phyloP scores from a whole-genome alignment of 352 stramenopile species.

The Phytopythium litorale region DNA sequence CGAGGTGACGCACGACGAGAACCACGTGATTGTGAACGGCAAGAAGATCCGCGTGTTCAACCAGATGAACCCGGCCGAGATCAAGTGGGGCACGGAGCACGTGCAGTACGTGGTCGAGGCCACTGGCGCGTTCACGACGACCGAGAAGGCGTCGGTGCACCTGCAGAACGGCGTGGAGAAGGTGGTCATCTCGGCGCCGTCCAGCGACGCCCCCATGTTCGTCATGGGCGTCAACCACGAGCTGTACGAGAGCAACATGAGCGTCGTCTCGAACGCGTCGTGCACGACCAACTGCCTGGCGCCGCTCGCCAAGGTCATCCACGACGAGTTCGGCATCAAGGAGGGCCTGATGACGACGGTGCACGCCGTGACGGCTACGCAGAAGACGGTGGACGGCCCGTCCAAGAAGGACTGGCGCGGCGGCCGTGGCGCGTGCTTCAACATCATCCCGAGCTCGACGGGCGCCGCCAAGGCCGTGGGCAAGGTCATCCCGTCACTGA shows the following conservation, averaged over 20 bases:
- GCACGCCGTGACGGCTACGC: slow-evolving; percentile 97
- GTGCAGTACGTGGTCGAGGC: slow-evolving; percentile 96
- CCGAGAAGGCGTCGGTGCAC: slow-evolving; percentile 92
- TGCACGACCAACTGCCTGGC: slow-evolving; percentile 99
- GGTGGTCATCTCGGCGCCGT: slow-evolving; percentile 97
- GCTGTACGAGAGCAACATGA: slow-evolving; percentile 91
- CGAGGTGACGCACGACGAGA: slow-evolving; percentile 80
- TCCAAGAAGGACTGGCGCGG: slow-evolving; percentile 97
- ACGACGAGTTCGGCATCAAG: slow-evolving; percentile 98
- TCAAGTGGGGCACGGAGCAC: slow-evolving; percentile 88
- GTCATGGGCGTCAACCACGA: slow-evolving; percentile 98
- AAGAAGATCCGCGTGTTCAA: slow-evolving; percentile 93
- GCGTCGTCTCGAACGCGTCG: slow-evolving; percentile 98
- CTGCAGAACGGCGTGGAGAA: slow-evolving; percentile 93
- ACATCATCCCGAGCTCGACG: slow-evolving; percentile 99
- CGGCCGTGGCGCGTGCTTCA: slow-evolving; percentile 84
- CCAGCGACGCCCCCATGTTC: slow-evolving; percentile 98
- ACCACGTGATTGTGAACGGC: slow-evolving; percentile 91
- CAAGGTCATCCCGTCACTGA: slow-evolving; percentile 96
- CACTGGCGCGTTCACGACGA: slow-evolving; percentile 72
- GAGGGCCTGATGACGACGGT: slow-evolving; percentile 99
- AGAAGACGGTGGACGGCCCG: slow-evolving; percentile 97
- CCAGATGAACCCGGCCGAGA: slow-evolving; percentile 93
- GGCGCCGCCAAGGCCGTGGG: slow-evolving; percentile 98
- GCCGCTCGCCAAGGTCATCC: slow-evolving; percentile 97